Evolutionary conservation across 2,329 filamentous ascomycete genomes (phyloP), one percentile per base, ranked within the genome.

Genomic region (Xylariomycetidae sp.): DNA sequence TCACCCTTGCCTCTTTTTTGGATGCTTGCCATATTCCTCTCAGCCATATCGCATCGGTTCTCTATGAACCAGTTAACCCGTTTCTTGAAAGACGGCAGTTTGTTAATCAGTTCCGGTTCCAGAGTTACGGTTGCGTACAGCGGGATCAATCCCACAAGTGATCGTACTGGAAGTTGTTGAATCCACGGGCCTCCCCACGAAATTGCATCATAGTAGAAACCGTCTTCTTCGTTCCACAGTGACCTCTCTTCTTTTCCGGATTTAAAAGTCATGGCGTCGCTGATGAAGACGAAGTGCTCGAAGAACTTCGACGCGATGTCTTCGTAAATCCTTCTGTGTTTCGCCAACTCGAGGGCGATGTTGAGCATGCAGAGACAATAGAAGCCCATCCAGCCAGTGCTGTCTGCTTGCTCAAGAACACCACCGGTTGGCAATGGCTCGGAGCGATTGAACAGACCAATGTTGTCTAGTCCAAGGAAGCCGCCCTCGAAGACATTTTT

Each of bases 231-330:
- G 53, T 96, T 97, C 90, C 90, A 97, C 6, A 97, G 67, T 20
- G 89, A 94, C 53, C 87, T 79, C 51, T 92, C 85, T 56, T 67
- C 81, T 66, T 63, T 82, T 49, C 66, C 87, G 50, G 72, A 77
- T 63, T 73, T 83, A 72, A 85, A 89, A 1, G 84, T 88, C 90
- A 97, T 96, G 37, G 90, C 92, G 64, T 97, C 92, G 54, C 88
- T 94, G 60, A 97, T 97, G 60, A 96, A 82, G 54, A 97, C 86
- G 64, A 97, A 97, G 56, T 97, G 92, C 66, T 97, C 92, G 53
- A 97, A 97, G 70, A 97, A 97, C 63, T 97, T 97, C 31, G 88
- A 94, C 2, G 90, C 89, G 67, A 97, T 85, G 54, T 97, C 90
- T 67, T 97, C 90, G 59, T 97, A 97, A 37, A 83, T 95, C 25